Percentiles rank a stretch among this genome's conserved stretches.
phyloP scores from a whole-genome alignment of 2,329 filamentous ascomycete genomes.

The Thelonectria olida region DNA sequence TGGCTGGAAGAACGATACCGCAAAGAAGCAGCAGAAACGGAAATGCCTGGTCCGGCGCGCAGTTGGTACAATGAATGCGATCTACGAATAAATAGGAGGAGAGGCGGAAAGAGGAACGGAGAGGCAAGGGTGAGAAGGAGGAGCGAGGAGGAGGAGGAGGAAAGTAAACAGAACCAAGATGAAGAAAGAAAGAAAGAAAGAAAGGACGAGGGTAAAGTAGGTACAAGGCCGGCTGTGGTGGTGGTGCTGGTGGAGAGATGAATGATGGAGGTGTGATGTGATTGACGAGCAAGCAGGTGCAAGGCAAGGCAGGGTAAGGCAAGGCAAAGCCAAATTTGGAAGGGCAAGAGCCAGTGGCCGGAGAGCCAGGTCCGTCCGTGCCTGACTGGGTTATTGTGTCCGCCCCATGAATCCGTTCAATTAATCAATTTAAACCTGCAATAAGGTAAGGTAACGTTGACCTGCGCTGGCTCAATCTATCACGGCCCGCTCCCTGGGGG shows the following conservation, averaged over 20 bases:
- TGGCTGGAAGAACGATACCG: neutral
- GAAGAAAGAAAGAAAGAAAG: neutral
- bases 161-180: neutral
- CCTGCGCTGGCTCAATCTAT: neutral
- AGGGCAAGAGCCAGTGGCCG: slow-evolving; percentile 1
- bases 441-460: too few relatives aligned
- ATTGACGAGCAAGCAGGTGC: neutral
- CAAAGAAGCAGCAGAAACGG: neutral
- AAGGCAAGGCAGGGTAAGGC: neutral
- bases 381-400: slow-evolving; percentile 4
- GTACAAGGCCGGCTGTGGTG: neutral
- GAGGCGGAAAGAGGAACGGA: neutral
- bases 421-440: neutral
- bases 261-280: slow-evolving; percentile 7
- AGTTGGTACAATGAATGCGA: neutral
- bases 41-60: neutral
- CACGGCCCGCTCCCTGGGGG: neutral
- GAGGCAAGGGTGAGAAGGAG: neutral
- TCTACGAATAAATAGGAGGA: neutral
- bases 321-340: too few relatives aligned
- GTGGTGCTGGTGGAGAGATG: slow-evolving; percentile 8
- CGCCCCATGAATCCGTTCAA: neutral
- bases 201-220: neutral
- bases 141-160: neutral
- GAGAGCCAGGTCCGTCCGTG: neutral